Conservation (phyloP, 106 monocot species). For the Gastrodia elata region DNA sequence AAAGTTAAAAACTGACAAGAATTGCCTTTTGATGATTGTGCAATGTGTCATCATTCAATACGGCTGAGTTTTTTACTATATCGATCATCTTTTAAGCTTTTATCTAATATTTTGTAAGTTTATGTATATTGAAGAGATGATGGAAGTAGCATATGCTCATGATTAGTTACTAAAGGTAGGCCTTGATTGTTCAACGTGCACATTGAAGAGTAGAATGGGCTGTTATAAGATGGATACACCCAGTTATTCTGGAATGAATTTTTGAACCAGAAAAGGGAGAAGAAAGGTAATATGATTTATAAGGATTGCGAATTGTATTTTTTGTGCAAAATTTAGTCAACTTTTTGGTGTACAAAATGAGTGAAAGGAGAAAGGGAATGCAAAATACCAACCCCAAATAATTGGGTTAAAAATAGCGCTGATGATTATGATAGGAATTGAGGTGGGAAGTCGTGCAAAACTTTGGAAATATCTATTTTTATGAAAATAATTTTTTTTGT, state of each 20-base stretch:
- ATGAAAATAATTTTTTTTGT: not conserved
- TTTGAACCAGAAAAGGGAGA: not conserved
- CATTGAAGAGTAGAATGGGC: not conserved
- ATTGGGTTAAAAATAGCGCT: not conserved
- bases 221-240: not conserved
- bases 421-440: not conserved
- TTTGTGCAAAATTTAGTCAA: not conserved
- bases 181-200: not conserved
- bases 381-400: not conserved
- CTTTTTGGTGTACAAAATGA: not conserved
- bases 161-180: not conserved
- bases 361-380: not conserved
- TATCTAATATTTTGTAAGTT: not conserved
- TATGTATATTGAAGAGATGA: not conserved
- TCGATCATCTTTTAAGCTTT: not conserved
- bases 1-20: not conserved
- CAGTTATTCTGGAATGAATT: not conserved
- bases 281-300: not conserved
- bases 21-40: not conserved
- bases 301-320: not conserved
- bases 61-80: not conserved
- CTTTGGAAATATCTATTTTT: too few relatives aligned
- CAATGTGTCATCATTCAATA: not conserved
- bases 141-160: not conserved
- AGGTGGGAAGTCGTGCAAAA: not conserved